Evolutionary conservation across 768 basidiomycete species (phyloP), one percentile per base, ranked within the genome.

Genomic region (Suillus placidus): DNA sequence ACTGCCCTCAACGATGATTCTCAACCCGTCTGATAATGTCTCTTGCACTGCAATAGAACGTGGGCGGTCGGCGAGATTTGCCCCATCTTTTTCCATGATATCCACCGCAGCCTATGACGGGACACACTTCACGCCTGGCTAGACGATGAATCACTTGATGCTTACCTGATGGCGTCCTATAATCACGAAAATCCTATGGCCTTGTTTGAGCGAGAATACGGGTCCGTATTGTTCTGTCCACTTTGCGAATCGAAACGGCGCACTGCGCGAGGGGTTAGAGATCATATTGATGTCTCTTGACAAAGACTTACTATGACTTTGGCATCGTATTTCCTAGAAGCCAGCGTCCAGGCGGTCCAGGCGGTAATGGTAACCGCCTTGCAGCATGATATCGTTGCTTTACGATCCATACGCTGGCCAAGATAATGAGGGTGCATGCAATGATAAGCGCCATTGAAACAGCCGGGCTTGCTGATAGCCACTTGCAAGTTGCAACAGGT

Each of bases 191-290:
- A 66, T 12, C 1, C 43, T 51, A 13, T 54, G 4, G 1, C 88
- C 87, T 67, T 85, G 83, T 6, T 81, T 79, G 1, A 89, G 71
- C 0, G 84, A 81, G 67, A 88, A 87, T 0, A 89, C 79, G 0
- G 88, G 87, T 0, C 88, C 88, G 68, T 88, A 88, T 66, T 81
- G 70, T 69, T 87, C 79, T 3, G 84, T 85, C 83, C 86, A 84
- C 69, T 84, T 80, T 38, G 88, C 83, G 56, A 86, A 87, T 37
- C 32, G 67, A 71, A 63, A 16, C 69, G 74, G 18, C n/a, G 51
- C 18, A 42, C 13, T 5, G 23, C 4, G 4, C 23, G 12, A 30
- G 51, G 9, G 12, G 34, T 37, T 43, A 37, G 1, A 40, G 8
- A 43, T 9, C 0, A 8, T 9, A 32, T 45, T 16, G n/a, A 23